phyloP scores from a whole-genome alignment of 2,329 filamentous ascomycete species.

The Saccharata proteae region DNA sequence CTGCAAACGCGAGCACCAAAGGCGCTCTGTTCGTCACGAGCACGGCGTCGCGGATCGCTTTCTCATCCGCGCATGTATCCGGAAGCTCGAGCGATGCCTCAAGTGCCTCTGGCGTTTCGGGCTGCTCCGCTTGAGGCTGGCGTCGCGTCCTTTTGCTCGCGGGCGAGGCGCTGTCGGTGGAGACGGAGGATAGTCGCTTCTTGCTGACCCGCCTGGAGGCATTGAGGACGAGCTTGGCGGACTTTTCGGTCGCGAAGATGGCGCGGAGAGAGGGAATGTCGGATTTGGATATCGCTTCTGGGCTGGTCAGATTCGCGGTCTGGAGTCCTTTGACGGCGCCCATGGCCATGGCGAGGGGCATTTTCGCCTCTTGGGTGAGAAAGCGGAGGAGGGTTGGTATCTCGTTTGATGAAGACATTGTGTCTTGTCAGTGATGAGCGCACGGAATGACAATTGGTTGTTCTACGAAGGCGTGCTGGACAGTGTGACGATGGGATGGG shows the following conservation, averaged over 20 bases:
- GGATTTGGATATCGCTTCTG: conserved; percentile 38
- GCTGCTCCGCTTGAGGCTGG: conserved; percentile 17
- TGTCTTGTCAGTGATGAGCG: neutral
- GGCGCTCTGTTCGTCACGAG: conserved; percentile 72
- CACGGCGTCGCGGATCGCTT: conserved; percentile 43
- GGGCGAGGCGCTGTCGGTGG: conserved; percentile 20
- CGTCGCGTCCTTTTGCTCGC: conserved; percentile 26
- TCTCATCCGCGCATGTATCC: conserved; percentile 41
- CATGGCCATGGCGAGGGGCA: conserved; percentile 44
- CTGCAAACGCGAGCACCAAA: conserved; percentile 67
- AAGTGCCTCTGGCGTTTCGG: conserved; percentile 40
- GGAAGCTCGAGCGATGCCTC: conserved; percentile 53
- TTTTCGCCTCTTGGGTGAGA: conserved; percentile 44
- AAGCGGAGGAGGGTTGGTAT: conserved; percentile 43
- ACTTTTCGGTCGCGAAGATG: conserved; percentile 40
- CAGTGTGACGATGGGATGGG: no score
- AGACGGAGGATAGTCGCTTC: conserved; percentile 33
- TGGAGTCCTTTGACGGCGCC: conserved; percentile 43
- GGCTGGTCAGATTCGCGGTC: conserved; percentile 32
- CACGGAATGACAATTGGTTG: neutral
- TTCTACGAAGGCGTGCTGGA: no score
- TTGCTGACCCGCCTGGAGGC: conserved; percentile 45
- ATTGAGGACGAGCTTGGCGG: conserved; percentile 43
- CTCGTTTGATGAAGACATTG: conserved; percentile 24
- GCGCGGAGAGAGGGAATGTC: conserved; percentile 31